These are phyloP conservation scores for Leccinum fibrillosum DNA, from an alignment of 768 basidiomycete genomes.

Conservation along the genomic window DNA sequence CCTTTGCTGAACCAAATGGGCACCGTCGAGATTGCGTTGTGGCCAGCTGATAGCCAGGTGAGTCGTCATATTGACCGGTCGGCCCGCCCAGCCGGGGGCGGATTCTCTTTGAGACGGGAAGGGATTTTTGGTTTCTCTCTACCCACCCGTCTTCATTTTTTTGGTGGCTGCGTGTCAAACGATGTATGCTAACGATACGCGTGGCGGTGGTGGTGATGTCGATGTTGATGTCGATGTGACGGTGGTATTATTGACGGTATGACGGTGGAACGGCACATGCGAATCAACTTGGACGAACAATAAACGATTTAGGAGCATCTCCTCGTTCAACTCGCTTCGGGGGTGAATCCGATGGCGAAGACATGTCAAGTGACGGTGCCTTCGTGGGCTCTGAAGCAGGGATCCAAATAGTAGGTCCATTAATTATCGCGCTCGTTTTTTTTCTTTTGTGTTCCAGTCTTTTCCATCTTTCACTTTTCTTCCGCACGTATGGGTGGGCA, in stretches of 20 bases:
- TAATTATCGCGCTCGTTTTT: not conserved
- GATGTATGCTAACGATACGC: not conserved
- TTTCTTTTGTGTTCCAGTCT: not conserved
- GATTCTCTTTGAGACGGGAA: not conserved
- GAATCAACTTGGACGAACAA: not conserved
- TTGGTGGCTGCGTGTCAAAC: not conserved
- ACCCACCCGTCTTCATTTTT: not conserved
- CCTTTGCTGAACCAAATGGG: slow-evolving; percentile 45
- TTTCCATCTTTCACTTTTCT: not conserved
- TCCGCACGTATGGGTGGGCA: not conserved
- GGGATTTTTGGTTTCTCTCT: not conserved
- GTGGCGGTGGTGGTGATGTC: not conserved
- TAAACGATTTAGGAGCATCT: slow-evolving; percentile 34
- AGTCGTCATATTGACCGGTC: not conserved
- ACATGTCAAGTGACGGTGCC: slow-evolving; percentile 30
- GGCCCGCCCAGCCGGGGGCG: too few relatives aligned
- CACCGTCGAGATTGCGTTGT: slow-evolving; percentile 44
- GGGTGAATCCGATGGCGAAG: slow-evolving; percentile 36
- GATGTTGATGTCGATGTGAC: not conserved
- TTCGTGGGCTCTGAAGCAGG: slow-evolving; percentile 19
- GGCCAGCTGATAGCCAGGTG: slow-evolving; percentile 21
- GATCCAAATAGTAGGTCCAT: slow-evolving; percentile 33
- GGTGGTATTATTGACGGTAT: not conserved
- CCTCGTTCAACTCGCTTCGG: slow-evolving; percentile 38
- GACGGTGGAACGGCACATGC: not conserved